Base-by-base conservation (phyloP, 106 monocot genomes). In the Apostasia ramifera region DNA sequence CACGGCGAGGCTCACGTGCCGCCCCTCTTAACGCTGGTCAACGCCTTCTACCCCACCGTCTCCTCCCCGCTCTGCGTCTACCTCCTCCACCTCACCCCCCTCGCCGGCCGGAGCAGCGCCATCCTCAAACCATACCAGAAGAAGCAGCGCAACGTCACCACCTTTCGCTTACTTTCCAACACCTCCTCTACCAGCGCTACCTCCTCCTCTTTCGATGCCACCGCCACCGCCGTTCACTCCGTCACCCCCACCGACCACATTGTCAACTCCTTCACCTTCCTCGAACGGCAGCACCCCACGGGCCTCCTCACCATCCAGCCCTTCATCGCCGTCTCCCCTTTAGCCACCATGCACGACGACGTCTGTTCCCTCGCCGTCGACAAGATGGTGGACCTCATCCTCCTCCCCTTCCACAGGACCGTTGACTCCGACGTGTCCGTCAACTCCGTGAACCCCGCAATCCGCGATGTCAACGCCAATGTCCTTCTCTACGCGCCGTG, bases 1-100 rank as follows among this genome's bases (percentile, higher is more conserved):
- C 78, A 83, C 43, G 78, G 73, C 67, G 69, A 80, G 56, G 53
- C 72, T 2, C 73, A 76, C 57, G 90, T 81, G 40, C 67, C 83
- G 1, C 39, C 69, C 50, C 71, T 74, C 76, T 49, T 91, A 47
- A 69, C 64, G 64, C 46, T 91, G 68, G 74, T 91, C 41, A 70
- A 83, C 47, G 58, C 83, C 41, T 5, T 50, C 4, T 50, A 5
- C 8, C 50, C 50, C 50, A 59, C 75, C 14, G 40, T 58, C 26
- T 53, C 63, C 11, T 58, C 66, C 42, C 84, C 85, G 3, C 48
- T 82, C 46, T 50, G 53, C 50, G 67, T 82, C 59, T 82, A 82
- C 63, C 79, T 75, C 44, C 84, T 91, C 67, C 84, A 84, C 70
- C 84, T 91, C 66, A 75, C 75, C 62, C 87, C 87, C 71, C 87